Conservation (phyloP, 164 flowering plant species). For the Echeveria elegans region DNA sequence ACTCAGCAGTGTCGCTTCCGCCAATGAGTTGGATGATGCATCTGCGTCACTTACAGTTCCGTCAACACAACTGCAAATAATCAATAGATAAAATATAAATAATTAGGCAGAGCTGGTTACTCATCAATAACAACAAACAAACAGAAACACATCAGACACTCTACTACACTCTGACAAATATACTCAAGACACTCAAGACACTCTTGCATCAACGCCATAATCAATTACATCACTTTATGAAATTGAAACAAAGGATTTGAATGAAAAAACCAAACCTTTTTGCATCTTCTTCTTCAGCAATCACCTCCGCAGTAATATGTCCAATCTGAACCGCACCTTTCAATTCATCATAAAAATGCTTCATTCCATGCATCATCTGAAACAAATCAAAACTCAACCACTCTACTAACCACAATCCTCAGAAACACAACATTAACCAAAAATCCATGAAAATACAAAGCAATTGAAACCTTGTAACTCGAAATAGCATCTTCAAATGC, state of each 20-base stretch:
- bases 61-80: not conserved
- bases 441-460: conserved; percentile 11
- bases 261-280: not conserved
- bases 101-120: not conserved
- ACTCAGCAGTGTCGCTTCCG: conserved; percentile 16
- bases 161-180: too few relatives aligned
- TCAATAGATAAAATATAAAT: not conserved
- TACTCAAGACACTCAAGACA: too few relatives aligned
- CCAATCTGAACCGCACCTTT: not conserved
- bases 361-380: conserved; percentile 4
- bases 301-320: not conserved
- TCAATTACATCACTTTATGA: too few relatives aligned
- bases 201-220: too few relatives aligned
- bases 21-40: conserved; percentile 9
- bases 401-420: not conserved
- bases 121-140: too few relatives aligned
- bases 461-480: conserved; percentile 47
- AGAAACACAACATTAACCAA: not conserved
- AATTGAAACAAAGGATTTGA: too few relatives aligned
- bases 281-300: not conserved
- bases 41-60: conserved; percentile 9
- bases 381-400: not conserved
- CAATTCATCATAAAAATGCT: not conserved
- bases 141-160: too few relatives aligned
- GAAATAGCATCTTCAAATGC: conserved; percentile 61